phyloP scores from a whole-genome alignment of 768 basidiomycete genomes.

The Leucogyrophana mollusca region DNA sequence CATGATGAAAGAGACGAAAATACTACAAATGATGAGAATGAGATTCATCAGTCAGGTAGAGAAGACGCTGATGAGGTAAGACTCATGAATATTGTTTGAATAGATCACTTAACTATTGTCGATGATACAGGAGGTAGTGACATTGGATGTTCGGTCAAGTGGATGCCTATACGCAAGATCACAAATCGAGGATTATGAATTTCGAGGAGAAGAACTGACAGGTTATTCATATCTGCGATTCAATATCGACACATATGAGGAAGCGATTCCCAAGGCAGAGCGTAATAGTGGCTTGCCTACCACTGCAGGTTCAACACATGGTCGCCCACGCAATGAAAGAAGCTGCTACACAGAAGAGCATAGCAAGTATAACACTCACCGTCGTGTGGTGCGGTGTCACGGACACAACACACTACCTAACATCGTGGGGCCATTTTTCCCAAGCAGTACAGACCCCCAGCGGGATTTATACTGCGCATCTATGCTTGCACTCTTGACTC shows the following conservation, averaged over 20 bases:
- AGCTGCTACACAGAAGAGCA: slow-evolving; percentile 17
- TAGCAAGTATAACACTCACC: slow-evolving; percentile 1
- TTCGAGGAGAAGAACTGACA: slow-evolving; percentile 18
- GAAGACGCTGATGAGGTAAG: too few relatives aligned
- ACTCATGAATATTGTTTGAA: slow-evolving; percentile 9
- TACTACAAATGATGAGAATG: slow-evolving; percentile 43
- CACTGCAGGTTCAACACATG: too few relatives aligned
- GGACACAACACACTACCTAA: slow-evolving; percentile 34
- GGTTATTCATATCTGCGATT: slow-evolving; percentile 20
- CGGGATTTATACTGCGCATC: slow-evolving; percentile 32
- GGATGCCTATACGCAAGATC: slow-evolving; percentile 6
- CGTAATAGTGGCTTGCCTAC: too few relatives aligned
- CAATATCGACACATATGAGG: slow-evolving; percentile 33
- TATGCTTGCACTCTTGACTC: slow-evolving; percentile 35
- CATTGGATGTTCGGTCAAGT: background rate
- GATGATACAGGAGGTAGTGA: slow-evolving; percentile 14
- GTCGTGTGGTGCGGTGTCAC: slow-evolving; percentile 16
- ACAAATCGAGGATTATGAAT: slow-evolving; percentile 27
- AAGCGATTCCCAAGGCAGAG: background rate
- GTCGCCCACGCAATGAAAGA: slow-evolving; percentile 14
- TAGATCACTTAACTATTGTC: slow-evolving; percentile 34
- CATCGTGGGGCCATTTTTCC: slow-evolving; percentile 37
- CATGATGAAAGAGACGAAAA: slow-evolving; percentile 31
- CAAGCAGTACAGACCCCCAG: slow-evolving; percentile 22
- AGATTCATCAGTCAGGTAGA: slow-evolving; percentile 26